A percentile compares a stretch with the other conserved stretches of the same genome.
These are phyloP conservation scores for Acephala macrosclerotiorum DNA, from an alignment of 2,329 filamentous ascomycete species.

Conservation along the genomic window DNA sequence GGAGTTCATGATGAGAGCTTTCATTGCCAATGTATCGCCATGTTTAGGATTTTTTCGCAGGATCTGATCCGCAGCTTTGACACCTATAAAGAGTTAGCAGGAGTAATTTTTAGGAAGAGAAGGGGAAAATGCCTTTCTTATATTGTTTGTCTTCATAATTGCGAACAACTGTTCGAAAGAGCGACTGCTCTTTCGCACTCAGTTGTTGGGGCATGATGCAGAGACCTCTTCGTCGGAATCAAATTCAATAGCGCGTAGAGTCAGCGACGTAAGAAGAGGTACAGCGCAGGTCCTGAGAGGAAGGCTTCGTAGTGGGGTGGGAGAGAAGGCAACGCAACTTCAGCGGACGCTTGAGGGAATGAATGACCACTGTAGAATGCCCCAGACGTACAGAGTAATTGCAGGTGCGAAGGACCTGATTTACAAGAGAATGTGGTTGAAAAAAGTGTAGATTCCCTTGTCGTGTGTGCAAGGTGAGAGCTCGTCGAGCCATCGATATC, in stretches of 20 bases:
- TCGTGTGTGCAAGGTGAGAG: constrained; percentile 8
- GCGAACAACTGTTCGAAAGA: constrained; percentile 94
- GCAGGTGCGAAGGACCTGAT: neutral
- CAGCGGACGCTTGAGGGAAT: neutral
- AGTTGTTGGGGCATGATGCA: constrained; percentile 73
- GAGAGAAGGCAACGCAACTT: neutral
- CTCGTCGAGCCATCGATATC: constrained; percentile 15
- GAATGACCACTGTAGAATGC: neutral
- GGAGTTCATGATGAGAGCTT: constrained; percentile 93
- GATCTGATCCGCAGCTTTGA: constrained; percentile 96
- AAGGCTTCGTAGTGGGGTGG: constrained; percentile 7
- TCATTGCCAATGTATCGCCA: constrained; percentile 99
- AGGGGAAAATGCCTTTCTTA: constrained; percentile 70
- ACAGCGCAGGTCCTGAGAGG: neutral
- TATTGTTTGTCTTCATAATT: constrained; percentile 99
- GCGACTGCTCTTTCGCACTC: constrained; percentile 86
- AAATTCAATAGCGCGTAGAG: neutral
- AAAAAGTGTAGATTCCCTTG: constrained; percentile 2
- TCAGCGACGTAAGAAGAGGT: neutral
- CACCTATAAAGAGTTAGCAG: constrained; percentile 56
- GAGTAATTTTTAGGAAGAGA: constrained; percentile 10
- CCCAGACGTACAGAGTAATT: neutral
- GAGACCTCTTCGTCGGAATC: neutral
- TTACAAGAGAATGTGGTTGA: constrained; percentile 5
- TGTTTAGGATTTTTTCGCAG: constrained; percentile 93